Percentiles rank a stretch among this genome's conserved stretches.
phyloP scores from a whole-genome alignment of 441 rosid genomes.

The Mallotus repandus region DNA sequence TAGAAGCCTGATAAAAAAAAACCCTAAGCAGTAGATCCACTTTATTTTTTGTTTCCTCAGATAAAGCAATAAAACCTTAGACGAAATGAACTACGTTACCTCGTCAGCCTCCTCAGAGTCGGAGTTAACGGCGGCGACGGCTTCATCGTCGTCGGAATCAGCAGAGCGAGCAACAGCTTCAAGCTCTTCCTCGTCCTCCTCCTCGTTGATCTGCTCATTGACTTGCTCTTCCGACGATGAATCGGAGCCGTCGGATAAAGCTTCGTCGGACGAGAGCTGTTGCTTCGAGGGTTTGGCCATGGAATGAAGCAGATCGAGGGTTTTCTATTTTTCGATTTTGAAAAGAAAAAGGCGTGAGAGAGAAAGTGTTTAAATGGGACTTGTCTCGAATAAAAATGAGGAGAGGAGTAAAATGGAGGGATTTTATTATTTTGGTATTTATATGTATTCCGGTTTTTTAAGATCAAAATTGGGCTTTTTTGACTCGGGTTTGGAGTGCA shows the following conservation, averaged over 20 bases:
- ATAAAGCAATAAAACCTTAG: too few species aligned
- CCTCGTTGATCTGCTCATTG: slow-evolving; percentile 69
- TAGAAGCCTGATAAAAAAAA: background rate
- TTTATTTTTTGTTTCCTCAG: background rate
- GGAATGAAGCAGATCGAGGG: slow-evolving; percentile 39
- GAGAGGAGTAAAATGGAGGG: background rate
- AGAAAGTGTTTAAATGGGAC: slow-evolving; percentile 9
- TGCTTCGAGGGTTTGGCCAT: slow-evolving; percentile 67
- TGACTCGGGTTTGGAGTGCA: slow-evolving; percentile 13
- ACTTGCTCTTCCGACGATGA: slow-evolving; percentile 67
- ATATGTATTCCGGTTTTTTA: background rate
- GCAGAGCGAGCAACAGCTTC: slow-evolving; percentile 96
- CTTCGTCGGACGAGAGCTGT: slow-evolving; percentile 66
- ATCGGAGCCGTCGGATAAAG: slow-evolving; percentile 46
- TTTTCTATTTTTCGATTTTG: slow-evolving; percentile 11
- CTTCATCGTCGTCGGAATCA: slow-evolving; percentile 58
- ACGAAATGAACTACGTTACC: slow-evolving; percentile 27
- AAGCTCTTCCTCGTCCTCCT: slow-evolving; percentile 90
- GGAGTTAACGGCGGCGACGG: slow-evolving; percentile 28
- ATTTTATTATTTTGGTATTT: slow-evolving; percentile 14
- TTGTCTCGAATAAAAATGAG: background rate
- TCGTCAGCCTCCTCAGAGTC: slow-evolving; percentile 56
- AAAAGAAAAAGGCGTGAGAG: background rate
- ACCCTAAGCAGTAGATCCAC: slow-evolving; percentile 11
- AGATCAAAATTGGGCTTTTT: background rate